Conservation (phyloP, 192 early-diverging fungal species). For the Cladochytrium replicatum region DNA sequence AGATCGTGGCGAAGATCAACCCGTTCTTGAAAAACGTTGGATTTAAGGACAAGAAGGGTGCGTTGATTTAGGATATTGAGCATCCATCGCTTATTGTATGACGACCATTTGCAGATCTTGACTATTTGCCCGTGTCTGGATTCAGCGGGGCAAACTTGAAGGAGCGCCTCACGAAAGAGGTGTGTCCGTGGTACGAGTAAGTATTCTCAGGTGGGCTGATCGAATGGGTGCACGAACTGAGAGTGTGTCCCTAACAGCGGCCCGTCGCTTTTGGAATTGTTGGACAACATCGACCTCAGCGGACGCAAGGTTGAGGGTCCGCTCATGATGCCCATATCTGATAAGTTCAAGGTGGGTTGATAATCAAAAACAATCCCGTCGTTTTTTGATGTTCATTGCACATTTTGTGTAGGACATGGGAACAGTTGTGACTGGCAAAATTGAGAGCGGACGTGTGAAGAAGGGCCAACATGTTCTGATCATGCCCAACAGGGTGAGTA, state of each 20-base stretch:
- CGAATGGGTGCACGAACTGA: too few species aligned
- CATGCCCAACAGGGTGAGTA: conserved; percentile 90
- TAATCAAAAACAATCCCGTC: not conserved
- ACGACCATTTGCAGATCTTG: conserved; percentile 52
- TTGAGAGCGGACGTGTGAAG: conserved; percentile 85
- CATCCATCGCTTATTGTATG: not conserved
- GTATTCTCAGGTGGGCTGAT: too few species aligned
- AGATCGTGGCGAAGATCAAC: conserved; percentile 69
- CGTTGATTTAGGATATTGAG: not conserved
- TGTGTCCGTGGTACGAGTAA: conserved; percentile 26
- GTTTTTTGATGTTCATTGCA: too few species aligned
- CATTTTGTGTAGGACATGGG: conserved; percentile 91
- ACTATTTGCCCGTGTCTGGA: conserved; percentile 89
- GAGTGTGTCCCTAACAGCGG: conserved; percentile 51
- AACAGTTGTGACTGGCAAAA: conserved; percentile 88
- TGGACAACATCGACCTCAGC: conserved; percentile 71
- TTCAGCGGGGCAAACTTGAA: conserved; percentile 96
- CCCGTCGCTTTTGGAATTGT: conserved; percentile 76
- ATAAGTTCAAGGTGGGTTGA: conserved; percentile 70
- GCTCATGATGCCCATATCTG: conserved; percentile 87
- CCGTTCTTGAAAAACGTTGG: conserved; percentile 91
- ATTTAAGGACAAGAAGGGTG: conserved; percentile 60
- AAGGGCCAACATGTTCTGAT: conserved; percentile 78
- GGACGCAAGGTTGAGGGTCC: conserved; percentile 85
- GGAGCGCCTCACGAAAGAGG: conserved; percentile 51